These are phyloP conservation scores for Kluyveromyces sp. DNA, from an alignment of 1,139 yeast genomes.

Conservation along the genomic window DNA sequence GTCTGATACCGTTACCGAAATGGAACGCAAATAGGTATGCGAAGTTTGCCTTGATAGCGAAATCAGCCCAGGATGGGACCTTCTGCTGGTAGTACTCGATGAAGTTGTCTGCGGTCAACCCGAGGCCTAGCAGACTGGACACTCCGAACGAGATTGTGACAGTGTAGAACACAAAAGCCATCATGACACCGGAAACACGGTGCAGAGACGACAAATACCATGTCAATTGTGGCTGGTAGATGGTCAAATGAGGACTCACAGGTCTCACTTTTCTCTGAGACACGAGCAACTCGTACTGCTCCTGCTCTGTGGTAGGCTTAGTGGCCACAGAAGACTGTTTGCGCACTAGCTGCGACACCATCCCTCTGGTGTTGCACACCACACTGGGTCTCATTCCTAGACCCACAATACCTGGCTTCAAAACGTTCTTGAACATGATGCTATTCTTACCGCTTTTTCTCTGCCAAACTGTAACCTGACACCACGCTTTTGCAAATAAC, in stretches of 20 bases:
- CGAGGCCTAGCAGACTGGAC: constrained; percentile 54
- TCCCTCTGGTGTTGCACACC: constrained; percentile 2
- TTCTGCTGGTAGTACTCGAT: constrained; percentile 42
- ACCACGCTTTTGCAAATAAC: not conserved
- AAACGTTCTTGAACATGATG: constrained; percentile 4
- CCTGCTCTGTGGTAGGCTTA: constrained; percentile 52
- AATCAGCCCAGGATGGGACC: constrained; percentile 59
- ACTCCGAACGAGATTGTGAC: constrained; percentile 71
- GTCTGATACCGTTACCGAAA: constrained; percentile 80
- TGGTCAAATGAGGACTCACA: constrained; percentile 79
- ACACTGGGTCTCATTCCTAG: constrained; percentile 3
- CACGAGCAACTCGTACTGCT: constrained; percentile 63
- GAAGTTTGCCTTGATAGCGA: constrained; percentile 58
- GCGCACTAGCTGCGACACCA: not conserved
- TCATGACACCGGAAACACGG: constrained; percentile 79
- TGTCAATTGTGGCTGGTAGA: constrained; percentile 86
- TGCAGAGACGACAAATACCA: constrained; percentile 74
- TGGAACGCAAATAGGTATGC: constrained; percentile 88
- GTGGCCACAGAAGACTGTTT: constrained; percentile 28
- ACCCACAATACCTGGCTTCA: constrained; percentile 7
- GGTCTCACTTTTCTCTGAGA: constrained; percentile 89
- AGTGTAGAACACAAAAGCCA: constrained; percentile 75
- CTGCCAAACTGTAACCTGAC: no score
- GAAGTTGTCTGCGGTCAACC: constrained; percentile 57
- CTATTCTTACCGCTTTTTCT: not conserved